A percentile compares a stretch with the other conserved stretches of the same genome.
Evolutionary conservation across 169 alveolate species (phyloP).

Genomic region (Theileria annulata): DNA sequence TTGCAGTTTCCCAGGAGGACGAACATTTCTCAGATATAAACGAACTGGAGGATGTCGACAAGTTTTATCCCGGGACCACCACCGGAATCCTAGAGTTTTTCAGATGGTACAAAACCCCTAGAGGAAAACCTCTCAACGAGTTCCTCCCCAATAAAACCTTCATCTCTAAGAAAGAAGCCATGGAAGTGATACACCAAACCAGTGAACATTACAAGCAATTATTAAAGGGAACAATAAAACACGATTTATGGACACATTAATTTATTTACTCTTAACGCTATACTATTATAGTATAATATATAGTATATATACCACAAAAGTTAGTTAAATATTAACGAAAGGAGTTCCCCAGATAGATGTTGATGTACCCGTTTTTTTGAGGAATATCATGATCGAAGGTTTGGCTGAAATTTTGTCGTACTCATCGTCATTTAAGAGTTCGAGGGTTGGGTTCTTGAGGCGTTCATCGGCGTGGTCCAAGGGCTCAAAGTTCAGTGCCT

Average conservation of each 20-base stretch:
- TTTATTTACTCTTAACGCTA: neutral
- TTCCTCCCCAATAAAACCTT: slow-evolving; percentile 54
- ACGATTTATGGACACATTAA: slow-evolving; percentile 45
- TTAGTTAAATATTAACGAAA: slow-evolving; percentile 37
- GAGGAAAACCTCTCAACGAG: slow-evolving; percentile 62
- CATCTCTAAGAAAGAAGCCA: slow-evolving; percentile 47
- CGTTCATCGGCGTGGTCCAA: slow-evolving; percentile 29
- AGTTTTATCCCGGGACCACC: slow-evolving; percentile 72
- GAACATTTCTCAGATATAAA: slow-evolving; percentile 69
- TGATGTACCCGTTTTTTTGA: slow-evolving; percentile 31
- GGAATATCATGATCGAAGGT: slow-evolving; percentile 48
- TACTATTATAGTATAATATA: neutral
- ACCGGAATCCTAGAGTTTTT: slow-evolving; percentile 59
- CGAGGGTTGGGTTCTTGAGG: slow-evolving; percentile 28
- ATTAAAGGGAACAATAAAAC: slow-evolving; percentile 27
- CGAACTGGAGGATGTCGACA: slow-evolving; percentile 71
- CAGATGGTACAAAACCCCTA: slow-evolving; percentile 70
- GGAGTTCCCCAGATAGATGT: slow-evolving; percentile 62
- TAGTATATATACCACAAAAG: neutral
- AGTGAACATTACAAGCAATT: slow-evolving; percentile 50
- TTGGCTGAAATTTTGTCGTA: slow-evolving; percentile 24
- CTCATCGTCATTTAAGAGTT: slow-evolving; percentile 20
- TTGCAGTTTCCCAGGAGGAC: slow-evolving; percentile 76
- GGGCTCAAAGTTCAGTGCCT: slow-evolving; percentile 61
- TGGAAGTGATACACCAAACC: slow-evolving; percentile 39